Evolutionary conservation across 140 eudicot species (phyloP), one percentile per base, ranked within the genome.

Genomic region (Bidens hawaiensis): DNA sequence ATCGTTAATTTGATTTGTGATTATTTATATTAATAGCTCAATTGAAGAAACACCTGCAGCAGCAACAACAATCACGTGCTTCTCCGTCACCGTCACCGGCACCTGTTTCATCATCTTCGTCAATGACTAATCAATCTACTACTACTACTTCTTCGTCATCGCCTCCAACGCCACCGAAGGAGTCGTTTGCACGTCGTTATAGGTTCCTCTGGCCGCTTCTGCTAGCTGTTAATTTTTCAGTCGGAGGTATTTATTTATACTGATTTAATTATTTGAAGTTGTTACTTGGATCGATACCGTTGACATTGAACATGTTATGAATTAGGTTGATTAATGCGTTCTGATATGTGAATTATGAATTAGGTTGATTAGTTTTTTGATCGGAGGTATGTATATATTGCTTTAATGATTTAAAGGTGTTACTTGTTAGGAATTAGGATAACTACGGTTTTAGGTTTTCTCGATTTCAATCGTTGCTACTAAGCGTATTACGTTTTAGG

Each of bases 171-270:
- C 78, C 82, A 3, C 88, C 83, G 7, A 84, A 78, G 70, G 84
- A 80, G 65, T 80, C 93, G 5, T 78, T 91, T 40, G 72, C 60
- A 17, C 86, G 95, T 42, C 96, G 96, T 10, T 84, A 84, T 61
- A 80, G 60, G 74, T 87, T 82, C 68, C 43, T 87, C 26, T 84
- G 90, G 93, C 99, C 99, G 61, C 82, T 88, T 47, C 76, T 93
- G 10, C 51, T 93, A 34, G 85, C 81, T 43, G 95, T 82, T 65
- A 93, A 93, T 69, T 56, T 93, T 52, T 70, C 89, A 28, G 47
- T 85, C 23, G 99, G 96, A 88, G 99, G 96, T 91, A 46, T 51
- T 5, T 40, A 4, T 72, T 15, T 52, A 1, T 30, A 30, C 2
- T 10, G 42, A 62, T 55, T 14, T 26, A 27, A 21, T 19, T 38